Base-by-base conservation (phyloP, 352 stramenopile species). In the Pythium brachiatum region DNA sequence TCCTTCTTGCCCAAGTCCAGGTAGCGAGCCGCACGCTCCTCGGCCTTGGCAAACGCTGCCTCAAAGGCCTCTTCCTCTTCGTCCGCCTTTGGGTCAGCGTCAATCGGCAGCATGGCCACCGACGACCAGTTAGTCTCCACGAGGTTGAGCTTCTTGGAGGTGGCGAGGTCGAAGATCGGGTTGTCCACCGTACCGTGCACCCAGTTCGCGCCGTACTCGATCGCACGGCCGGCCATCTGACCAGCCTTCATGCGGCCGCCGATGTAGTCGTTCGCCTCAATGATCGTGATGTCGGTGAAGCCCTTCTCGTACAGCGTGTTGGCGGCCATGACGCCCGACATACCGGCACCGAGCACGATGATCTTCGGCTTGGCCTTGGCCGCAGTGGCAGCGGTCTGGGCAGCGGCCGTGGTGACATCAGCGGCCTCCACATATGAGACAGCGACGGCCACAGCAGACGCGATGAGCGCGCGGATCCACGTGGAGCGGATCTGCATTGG, bases 251-350 rank as follows among this genome's bases (percentile, higher is more conserved):
- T 61, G 41, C 55, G 55, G 41, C 55, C 55, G 15, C 55, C 55
- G 27, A 61, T 61, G 55, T 54, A 54, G 55, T 44, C 43, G 55
- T 61, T 61, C 26, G 55, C 55, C 23, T 61, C 55, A 21, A 61
- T 52, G 55, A 61, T 61, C 55, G 55, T 61, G 29, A 61, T 41
- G 55, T 61, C 43, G 21, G 26, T 61, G 29, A 54, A 61, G 27
- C 55, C 55, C 29, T 61, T 61, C 20, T 61, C 55, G 29, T 36
- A 61, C 8, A 61, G 55, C 41, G 55, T 61, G 18, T 29, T 61
- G 26, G 55, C 55, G 7, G 41, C 43, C 55, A 61, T 61, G 39
- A 61, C 55, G 21, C 55, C 55, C 12, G 55, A 61, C 55, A 61
- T 61, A 12, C 55, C 55, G 7, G 55, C 55, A 21, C 55, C 55